Base-by-base conservation (phyloP, 2,329 filamentous ascomycete genomes). In the Monilinia vaccinii-corymbosi region DNA sequence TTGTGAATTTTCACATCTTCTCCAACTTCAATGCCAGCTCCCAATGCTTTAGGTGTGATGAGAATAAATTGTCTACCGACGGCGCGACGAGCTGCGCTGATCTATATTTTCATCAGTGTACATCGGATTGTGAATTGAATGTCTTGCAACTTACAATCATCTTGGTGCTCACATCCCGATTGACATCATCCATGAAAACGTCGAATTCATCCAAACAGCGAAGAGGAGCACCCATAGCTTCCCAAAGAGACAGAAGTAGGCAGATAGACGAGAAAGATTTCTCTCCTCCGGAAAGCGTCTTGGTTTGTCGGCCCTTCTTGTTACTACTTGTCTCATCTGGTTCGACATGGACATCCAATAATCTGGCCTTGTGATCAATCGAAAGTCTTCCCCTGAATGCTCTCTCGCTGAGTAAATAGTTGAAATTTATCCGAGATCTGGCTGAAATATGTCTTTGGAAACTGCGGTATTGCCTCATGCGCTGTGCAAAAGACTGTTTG, bases 241-340 rank as follows among this genome's bases (percentile, higher is more conserved):
- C 94, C 94, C 94, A 99, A 21, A 99, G 87, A 2, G 91, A 85
- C 36, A 99, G 80, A 58, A 99, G 77, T 67, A 99, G 81, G 75
- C 94, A 99, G 62, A 97, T 95, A 4, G 93, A 96, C 4, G 92
- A 95, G 73, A 97, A 99, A 0, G 93, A 97, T 73, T 99, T 99
- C 73, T 99, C 94, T 34, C 94, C 94, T 57, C 94, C 94, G 10
- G 92, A 97, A 1, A 99, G 78, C 0, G 93, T 97, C 75, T 91
- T 96, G 28, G 94, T 93, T 69, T 89, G 88, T 53, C 93, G 84
- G 2, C 91, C 91, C 4, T 82, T 79, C 25, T 82, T 83, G 62
- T 81, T 85, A 66, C 81, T 83, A 66, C 81, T 86, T 25, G 88
- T 94, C 70, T 84, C 79, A 62, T 87, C 84, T 0, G 84, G 84